These are phyloP conservation scores for Papilionanthe hybrid DNA, from an alignment of 116 monocot genomes.

Conservation along the genomic window DNA sequence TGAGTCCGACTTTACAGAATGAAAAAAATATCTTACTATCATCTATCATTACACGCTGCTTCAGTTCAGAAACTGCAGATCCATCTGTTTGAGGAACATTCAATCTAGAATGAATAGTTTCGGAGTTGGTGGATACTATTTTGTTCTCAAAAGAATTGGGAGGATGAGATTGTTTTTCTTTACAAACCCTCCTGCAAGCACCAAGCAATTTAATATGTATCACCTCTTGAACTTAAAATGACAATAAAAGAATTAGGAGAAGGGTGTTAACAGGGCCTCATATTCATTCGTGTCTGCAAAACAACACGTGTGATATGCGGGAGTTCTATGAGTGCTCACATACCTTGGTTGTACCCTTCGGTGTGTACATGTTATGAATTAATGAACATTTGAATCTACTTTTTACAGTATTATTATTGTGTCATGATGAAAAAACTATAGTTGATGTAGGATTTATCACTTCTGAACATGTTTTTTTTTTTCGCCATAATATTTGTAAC, in stretches of 20 bases:
- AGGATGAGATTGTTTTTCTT: not conserved
- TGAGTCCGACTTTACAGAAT: not conserved
- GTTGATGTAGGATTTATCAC: not conserved
- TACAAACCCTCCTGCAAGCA: constrained; percentile 8
- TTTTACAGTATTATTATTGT: constrained; percentile 1
- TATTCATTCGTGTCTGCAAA: not conserved
- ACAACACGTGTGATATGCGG: not conserved
- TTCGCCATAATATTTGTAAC: not conserved
- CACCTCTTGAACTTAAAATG: not conserved
- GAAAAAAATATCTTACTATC: constrained; percentile 23
- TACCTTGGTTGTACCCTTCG: not conserved
- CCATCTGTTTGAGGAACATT: constrained; percentile 17
- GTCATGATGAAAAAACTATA: not conserved
- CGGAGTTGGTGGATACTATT: too few relatives aligned
- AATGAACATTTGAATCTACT: not conserved
- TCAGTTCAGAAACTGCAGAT: constrained; percentile 31
- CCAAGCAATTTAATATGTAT: not conserved
- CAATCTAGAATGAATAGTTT: not conserved
- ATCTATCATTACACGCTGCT: constrained; percentile 17
- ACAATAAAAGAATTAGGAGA: not conserved
- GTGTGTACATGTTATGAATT: not conserved
- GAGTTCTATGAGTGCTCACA: not conserved
- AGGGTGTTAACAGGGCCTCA: not conserved
- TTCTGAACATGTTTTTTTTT: not conserved
- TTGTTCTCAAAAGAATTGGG: not conserved